Evolutionary conservation across 805 yeast genomes (phyloP), one percentile per base, ranked within the genome.

Genomic region (Yarrowia sp.): DNA sequence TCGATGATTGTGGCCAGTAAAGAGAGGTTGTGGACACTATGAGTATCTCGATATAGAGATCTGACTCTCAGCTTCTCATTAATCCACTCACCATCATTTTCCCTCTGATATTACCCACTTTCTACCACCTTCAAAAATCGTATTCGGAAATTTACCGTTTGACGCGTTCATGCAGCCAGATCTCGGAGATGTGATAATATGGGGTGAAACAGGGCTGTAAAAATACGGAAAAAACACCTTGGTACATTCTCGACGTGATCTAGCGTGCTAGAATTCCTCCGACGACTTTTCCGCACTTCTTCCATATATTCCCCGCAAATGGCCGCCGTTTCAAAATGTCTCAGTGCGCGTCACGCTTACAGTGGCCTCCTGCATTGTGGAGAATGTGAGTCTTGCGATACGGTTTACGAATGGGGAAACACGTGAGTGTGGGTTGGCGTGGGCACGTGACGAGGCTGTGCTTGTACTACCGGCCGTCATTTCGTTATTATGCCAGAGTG

Each of bases 361-460:
- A 53, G 45, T 53, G 45, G 59, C 59, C 59, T 53, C 59, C 59
- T 53, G 59, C 59, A 53, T 53, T 53, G 59, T 53, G 59, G 59
- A 53, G 59, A 53, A 53, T 53, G 59, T 53, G 59, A 52, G 59
- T 22, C 43, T 32, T 14, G 32, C 42, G 59, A 53, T 53, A 53
- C 59, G 45, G 45, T 53, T 38, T 40, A 53, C 41, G 8, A 50
- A 35, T 48, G 53, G 36, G 53, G 53, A 22, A 26, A 48, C 50
- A 46, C 35, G 32, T 26, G 53, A 48, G 53, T 48, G 12, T 16
- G 15, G 36, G 38, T 2, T 2, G 10, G 12, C 12, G 14, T 9
- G 41, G 19, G 15, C 59, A 53, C 59, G 59, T 53, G 59, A 53
- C 16, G 45, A 22, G 59, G 59, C 59, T 53, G 59, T 53, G 59